Conservation (phyloP, 2,329 filamentous ascomycete genomes). For the Beauveria rudraprayagi region DNA sequence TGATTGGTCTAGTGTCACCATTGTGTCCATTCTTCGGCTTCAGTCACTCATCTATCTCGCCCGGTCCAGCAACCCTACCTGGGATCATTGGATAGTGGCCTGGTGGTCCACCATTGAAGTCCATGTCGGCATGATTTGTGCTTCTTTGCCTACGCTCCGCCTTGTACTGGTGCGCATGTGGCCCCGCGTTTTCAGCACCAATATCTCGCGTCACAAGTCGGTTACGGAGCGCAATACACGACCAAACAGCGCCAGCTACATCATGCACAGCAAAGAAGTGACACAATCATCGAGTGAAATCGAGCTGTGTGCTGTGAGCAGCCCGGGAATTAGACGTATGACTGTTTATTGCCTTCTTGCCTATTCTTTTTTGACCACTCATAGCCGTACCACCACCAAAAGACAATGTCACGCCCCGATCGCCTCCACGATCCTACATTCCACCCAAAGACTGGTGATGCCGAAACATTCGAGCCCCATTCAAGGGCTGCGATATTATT, state of each 20-base stretch:
- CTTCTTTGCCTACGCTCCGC: conserved; percentile 19
- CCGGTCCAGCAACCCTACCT: conserved; percentile 19
- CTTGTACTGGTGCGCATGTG: conserved; percentile 15
- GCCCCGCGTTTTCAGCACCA: conserved; percentile 8
- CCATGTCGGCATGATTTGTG: conserved; percentile 20
- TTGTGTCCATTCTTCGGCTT: conserved; percentile 19
- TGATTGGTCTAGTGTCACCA: conserved; percentile 15
- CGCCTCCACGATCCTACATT: neutral
- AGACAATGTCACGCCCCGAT: neutral
- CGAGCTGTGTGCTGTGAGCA: neutral
- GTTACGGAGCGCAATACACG: neutral
- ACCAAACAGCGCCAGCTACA: conserved; percentile 4
- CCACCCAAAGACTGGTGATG: conserved; percentile 2
- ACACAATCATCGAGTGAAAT: neutral
- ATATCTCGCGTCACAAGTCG: conserved; percentile 6
- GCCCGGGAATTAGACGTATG: neutral
- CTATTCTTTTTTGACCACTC: neutral
- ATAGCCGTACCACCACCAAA: neutral
- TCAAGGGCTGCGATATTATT: neutral
- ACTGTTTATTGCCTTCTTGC: neutral
- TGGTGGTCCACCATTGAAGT: conserved; percentile 22
- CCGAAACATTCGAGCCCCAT: neutral
- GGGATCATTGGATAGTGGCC: conserved; percentile 16
- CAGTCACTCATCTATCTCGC: conserved; percentile 17
- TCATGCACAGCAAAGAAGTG: conserved; percentile 7